Evolutionary conservation across 306 rosid species (phyloP), one percentile per base, ranked within the genome.

Genomic region (Myrica gale): DNA sequence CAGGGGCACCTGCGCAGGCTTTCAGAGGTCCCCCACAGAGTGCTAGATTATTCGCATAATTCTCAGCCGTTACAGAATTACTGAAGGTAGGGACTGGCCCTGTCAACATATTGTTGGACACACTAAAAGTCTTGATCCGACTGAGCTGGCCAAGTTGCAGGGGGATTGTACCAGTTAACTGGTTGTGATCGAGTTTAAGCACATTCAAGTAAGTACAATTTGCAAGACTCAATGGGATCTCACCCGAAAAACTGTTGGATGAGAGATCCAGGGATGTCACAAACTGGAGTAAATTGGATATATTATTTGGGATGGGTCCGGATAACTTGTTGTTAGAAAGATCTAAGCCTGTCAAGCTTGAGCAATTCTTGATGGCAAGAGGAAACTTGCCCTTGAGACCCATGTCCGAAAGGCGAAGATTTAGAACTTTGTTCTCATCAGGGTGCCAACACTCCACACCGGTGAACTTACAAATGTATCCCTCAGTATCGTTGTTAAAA

Each of bases 381-480:
- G 97, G 98, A 80, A 93, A 91, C 61, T 63, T 76, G 41, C 97
- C 98, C 80, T 81, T 86, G 67, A 93, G 98, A 61, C 96, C 97
- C 90, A 86, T 83, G 70, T 83, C 88, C 0, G 90, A 80, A 63
- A 93, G 83, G 61, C 55, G 79, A 54, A 93, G 84, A 51, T 89
- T 93, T 48, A 91, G 67, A 51, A 93, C 96, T 76, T 39, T 87
- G 75, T 86, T 88, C 84, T 93, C 98, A 69, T 87, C 90, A 70
- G 94, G 92, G 83, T 93, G 96, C 98, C 98, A 93, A 83, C 98
- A 93, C 43, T 91, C 88, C 7, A 93, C 79, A 48, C 98, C 98
- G 52, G 42, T 71, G 75, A 93, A 93, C 74, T 56, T 86, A 75
- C 98, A 90, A 41, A 89, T 89, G 72, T 42, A 84, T 16, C 98